Evolutionary conservation across 306 rosid genomes (phyloP), one percentile per base, ranked within the genome.

Genomic region (Potentilla sterilis): DNA sequence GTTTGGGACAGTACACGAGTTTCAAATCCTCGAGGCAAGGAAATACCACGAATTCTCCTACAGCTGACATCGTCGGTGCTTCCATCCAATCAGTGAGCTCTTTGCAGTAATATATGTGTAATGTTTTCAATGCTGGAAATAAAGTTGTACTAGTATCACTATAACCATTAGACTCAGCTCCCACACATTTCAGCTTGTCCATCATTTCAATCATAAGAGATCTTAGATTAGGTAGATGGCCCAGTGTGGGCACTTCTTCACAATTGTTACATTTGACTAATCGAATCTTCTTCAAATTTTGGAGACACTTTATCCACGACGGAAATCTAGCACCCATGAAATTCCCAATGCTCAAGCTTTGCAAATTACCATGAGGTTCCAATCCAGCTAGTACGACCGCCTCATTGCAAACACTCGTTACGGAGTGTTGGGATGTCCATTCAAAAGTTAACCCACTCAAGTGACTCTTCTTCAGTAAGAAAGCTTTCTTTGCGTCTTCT

Each of bases 51-150:
- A 37, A 0, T 0, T n/a, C 37, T 2, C 28, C 9, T 35, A 3
- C 0, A 6, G 44, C 1, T 42, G 44, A 42, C 9, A 35, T 14
- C 42, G 7, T 37, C 9, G 34, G 16, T 11, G 21, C 68, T 16
- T 63, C 68, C 42, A 2, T 37, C 68, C 68, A 63, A 35, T 63
- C 68, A 35, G 35, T 35, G 37, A 63, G 68, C 42, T 16, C 44
- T 0, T 0, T 0, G 22, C 68, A 63, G 0, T 0, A 0, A 0
- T 0, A 0, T 6, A 63, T 34, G 34, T 0, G 0, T 35, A 35
- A 7, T 18, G 24, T 63, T 63, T 63, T 6, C 44, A 63, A 6
- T 6, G 68, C 42, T 16, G 44, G 44, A 63, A 63, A 63, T 9
- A 63, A 34, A 63, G 44, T 7, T 11, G 15, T 24, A 0, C 21